Evolutionary conservation across 257 asterid species (phyloP).

Genomic region (Solanum chiquidenum): DNA sequence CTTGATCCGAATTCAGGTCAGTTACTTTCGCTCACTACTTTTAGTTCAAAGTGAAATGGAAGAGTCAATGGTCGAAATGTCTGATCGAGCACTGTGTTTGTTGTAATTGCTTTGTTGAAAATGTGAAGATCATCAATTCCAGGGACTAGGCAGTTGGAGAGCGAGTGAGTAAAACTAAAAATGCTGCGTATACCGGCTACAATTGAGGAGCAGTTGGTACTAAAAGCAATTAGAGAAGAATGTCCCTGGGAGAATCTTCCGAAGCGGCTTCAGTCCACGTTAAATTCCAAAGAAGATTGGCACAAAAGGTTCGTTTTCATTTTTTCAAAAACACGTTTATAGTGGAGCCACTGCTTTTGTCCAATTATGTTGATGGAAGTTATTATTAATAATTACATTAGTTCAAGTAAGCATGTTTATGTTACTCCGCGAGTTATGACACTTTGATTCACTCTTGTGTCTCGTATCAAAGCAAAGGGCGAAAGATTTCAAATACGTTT

Average conservation of each 20-base stretch:
- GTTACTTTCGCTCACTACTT: background rate
- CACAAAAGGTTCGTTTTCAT: slow-evolving; percentile 51
- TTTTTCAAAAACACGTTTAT: background rate
- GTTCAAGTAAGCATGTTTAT: background rate
- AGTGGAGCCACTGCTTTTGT: background rate
- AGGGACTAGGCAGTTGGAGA: slow-evolving; percentile 3
- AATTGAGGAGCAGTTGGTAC: slow-evolving; percentile 78
- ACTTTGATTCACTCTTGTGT: background rate
- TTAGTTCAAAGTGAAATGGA: background rate
- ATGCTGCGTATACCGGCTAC: slow-evolving; percentile 78
- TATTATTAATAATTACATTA: background rate
- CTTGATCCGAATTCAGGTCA: background rate
- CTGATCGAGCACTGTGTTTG: background rate
- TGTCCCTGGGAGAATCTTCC: slow-evolving; percentile 83
- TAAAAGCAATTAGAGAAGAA: slow-evolving; percentile 76
- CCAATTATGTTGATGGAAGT: background rate
- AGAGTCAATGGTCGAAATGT: background rate
- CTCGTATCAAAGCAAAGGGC: background rate
- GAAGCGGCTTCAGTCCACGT: slow-evolving; percentile 83
- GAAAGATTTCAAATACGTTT: background rate
- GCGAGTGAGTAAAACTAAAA: background rate
- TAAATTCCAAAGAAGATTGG: slow-evolving; percentile 93
- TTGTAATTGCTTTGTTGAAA: background rate
- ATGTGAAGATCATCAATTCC: background rate
- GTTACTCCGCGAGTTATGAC: background rate